Conservation (phyloP, 2,329 filamentous ascomycete species). For the Aspergillus fijiensis region DNA sequence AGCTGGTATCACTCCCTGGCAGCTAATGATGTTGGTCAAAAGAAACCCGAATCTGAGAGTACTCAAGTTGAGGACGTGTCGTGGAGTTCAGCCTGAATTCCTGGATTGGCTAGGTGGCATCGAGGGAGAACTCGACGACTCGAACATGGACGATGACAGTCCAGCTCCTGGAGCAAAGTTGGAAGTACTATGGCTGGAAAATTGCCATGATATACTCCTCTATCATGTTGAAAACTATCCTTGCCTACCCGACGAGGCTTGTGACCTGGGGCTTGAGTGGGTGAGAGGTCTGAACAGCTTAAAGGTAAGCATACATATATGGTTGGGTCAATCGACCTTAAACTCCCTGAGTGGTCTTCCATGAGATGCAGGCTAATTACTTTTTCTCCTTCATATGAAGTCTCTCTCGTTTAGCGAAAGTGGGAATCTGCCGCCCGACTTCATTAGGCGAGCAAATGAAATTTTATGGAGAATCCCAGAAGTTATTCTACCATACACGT, state of each 20-base stretch:
- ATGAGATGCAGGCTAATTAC: neutral
- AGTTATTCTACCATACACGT: slow-evolving; percentile 24
- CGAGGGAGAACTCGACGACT: slow-evolving; percentile 14
- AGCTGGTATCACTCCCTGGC: slow-evolving; percentile 35
- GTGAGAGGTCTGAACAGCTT: slow-evolving; percentile 24
- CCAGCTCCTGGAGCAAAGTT: slow-evolving; percentile 24
- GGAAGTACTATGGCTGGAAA: slow-evolving; percentile 30
- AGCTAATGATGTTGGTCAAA: slow-evolving; percentile 34
- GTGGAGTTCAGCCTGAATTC: slow-evolving; percentile 35
- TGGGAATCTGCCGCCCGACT: slow-evolving; percentile 21
- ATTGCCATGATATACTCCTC: slow-evolving; percentile 24
- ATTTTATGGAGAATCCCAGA: slow-evolving; percentile 30
- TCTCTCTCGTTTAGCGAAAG: slow-evolving; percentile 32
- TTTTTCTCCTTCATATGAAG: slow-evolving; percentile 10
- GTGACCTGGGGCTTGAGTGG: slow-evolving; percentile 29
- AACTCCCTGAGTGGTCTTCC: neutral
- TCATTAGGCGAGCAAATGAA: slow-evolving; percentile 26
- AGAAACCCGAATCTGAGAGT: slow-evolving; percentile 29
- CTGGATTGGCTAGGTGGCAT: slow-evolving; percentile 35
- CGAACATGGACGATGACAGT: neutral
- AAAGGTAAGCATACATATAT: slow-evolving; percentile 19
- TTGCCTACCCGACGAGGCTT: slow-evolving; percentile 7
- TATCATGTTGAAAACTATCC: slow-evolving; percentile 14
- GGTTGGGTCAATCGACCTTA: too few relatives aligned
- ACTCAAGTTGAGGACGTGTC: slow-evolving; percentile 33